Base-by-base conservation (phyloP, 371 early-diverging fungal genomes). In the Mortierella sp. region DNA sequence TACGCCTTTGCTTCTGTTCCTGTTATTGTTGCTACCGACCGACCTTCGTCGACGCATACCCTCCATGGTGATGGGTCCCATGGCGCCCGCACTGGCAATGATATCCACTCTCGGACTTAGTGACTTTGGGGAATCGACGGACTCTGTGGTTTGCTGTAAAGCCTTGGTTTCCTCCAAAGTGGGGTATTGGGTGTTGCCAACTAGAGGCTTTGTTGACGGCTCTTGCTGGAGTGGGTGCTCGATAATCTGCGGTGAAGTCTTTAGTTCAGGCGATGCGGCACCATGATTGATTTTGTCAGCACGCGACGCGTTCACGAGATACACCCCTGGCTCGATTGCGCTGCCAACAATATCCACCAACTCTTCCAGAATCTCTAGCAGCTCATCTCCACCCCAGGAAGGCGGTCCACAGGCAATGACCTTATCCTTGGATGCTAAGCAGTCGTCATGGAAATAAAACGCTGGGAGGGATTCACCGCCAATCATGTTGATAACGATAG, bases 371-470 rank as follows among this genome's bases (percentile, higher is more conserved):
- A 64, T 58, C 21, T 66, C 60, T 52, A 79, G 66, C 7, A 84
- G 78, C 14, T 76, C 72, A 54, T 79, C 69, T 19, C 65, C 64
- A 17, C 59, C 62, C 71, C 65, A 71, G 15, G 31, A 11, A 6
- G 71, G 66, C 47, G 68, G 72, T 26, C 37, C 62, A 26, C 56
- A 55, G 4, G 51, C 24, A 24, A 49, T 51, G 1, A 28, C 31
- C 43, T 66, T 64, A 15, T 55, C 65, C 41, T 64, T 47, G 68
- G 58, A 50, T 60, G 66, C 79, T 67, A 80, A 9, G 54, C 72
- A 79, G 17, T 82, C 83, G 47, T 86, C 83, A 31, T 84, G 86
- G 56, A 86, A 86, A 73, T 80, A 84, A 63, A 86, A 79, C 6
- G 84, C 86, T 3, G 83, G 84, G 14, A 86, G 52, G 3, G 80